Conservation (phyloP, 2,329 filamentous ascomycete species). For the Leptographium procerum region DNA sequence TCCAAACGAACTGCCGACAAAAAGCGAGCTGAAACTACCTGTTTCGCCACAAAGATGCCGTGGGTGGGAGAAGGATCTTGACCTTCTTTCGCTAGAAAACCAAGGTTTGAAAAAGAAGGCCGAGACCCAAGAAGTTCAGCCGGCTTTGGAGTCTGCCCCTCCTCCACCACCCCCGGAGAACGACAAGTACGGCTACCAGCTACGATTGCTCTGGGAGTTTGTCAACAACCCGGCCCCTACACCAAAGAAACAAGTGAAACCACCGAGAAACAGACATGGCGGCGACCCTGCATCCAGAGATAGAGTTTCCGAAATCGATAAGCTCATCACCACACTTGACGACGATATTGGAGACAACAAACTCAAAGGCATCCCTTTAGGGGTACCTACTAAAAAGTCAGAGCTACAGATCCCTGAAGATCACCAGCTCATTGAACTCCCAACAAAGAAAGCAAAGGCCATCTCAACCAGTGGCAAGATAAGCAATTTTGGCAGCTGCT, state of each 20-base stretch:
- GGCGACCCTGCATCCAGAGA: neutral
- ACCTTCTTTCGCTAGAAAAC: neutral
- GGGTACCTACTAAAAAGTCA: neutral
- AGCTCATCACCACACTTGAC: slow-evolving; percentile 4
- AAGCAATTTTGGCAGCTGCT: neutral
- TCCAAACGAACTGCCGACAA: neutral
- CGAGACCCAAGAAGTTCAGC: neutral
- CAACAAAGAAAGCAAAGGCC: neutral
- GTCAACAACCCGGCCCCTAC: neutral
- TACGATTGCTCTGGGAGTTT: slow-evolving; percentile 10
- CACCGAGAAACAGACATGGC: too few species aligned
- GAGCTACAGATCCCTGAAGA: neutral
- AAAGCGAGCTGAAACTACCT: too few species aligned
- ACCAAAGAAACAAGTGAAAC: neutral
- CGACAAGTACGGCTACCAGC: slow-evolving; percentile 5
- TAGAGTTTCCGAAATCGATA: neutral
- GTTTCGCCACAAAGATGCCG: neutral
- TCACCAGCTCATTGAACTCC: neutral
- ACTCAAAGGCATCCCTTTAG: neutral
- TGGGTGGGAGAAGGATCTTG: neutral
- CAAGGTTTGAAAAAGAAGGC: neutral
- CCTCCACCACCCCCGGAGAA: neutral
- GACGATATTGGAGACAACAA: neutral
- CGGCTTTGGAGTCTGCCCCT: neutral
- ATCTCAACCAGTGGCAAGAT: neutral